A percentile compares a stretch with the other conserved stretches of the same genome.
phyloP scores from a whole-genome alignment of 148 eudicot genomes.

The Rhododendron griersonianum region DNA sequence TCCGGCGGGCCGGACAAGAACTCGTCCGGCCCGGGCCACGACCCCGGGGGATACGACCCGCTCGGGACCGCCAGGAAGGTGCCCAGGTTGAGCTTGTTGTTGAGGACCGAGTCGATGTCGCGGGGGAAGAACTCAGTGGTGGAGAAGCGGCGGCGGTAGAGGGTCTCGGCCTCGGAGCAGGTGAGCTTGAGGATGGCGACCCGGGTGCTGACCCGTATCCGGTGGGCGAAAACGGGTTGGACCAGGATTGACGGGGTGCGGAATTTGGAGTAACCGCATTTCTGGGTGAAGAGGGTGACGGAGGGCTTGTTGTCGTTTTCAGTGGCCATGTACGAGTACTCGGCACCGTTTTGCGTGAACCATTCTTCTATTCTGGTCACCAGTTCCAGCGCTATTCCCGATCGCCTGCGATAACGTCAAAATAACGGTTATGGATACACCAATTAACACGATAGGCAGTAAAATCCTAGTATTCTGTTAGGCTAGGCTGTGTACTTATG shows the following conservation, averaged over 20 bases:
- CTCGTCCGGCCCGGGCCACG: constrained; percentile 32
- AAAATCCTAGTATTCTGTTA: too few relatives aligned
- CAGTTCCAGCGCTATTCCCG: constrained; percentile 68
- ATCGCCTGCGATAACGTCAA: constrained; percentile 33
- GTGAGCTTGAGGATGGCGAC: constrained; percentile 40
- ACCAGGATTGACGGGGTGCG: constrained; percentile 72
- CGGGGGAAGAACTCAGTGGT: constrained; percentile 83
- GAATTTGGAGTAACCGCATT: constrained; percentile 74
- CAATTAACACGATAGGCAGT: too few relatives aligned
- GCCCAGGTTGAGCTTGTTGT: constrained; percentile 54
- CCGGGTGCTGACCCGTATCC: constrained; percentile 24
- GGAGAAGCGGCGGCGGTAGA: constrained; percentile 69
- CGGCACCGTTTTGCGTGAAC: constrained; percentile 65
- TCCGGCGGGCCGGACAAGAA: constrained; percentile 47
- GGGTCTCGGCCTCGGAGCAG: constrained; percentile 52
- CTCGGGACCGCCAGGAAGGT: constrained; percentile 62
- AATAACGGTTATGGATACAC: neutral
- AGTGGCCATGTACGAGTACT: constrained; percentile 79
- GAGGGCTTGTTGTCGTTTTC: constrained; percentile 71
- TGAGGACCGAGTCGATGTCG: constrained; percentile 63
- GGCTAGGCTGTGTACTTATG: fast-evolving
- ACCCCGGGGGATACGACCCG: constrained; percentile 13
- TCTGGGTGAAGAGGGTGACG: constrained; percentile 58
- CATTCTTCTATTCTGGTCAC: constrained; percentile 62
- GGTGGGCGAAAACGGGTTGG: constrained; percentile 81